Conservation (phyloP, 805 yeast genomes). For the Alloascoidea hylecoeti region DNA sequence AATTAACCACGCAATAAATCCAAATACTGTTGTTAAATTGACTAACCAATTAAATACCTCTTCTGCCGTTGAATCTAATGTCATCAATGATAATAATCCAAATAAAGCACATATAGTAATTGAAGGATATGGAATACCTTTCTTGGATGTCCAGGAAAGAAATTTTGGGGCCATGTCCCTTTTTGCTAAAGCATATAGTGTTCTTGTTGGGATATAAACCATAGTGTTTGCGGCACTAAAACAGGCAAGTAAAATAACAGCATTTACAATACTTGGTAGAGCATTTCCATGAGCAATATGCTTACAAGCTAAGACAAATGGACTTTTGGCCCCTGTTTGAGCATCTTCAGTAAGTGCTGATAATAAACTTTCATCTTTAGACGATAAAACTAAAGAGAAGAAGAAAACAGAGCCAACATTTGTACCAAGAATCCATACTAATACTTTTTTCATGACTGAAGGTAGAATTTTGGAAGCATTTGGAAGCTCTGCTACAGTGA, state of each 20-base stretch:
- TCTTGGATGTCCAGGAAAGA: conserved; percentile 38
- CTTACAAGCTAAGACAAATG: not conserved
- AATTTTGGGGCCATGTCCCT: conserved; percentile 25
- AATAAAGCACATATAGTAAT: conserved; percentile 46
- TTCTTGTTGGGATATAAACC: not conserved
- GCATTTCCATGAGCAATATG: not conserved
- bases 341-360: not conserved
- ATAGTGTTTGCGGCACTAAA: not conserved
- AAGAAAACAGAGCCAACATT: not conserved
- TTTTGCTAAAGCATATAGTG: not conserved
- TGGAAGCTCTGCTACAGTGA: not conserved
- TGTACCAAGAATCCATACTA: not conserved
- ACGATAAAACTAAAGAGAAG: not conserved
- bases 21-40: conserved; percentile 52
- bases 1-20: conserved; percentile 57
- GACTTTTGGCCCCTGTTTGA: not conserved
- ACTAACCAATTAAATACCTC: conserved; percentile 49
- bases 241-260: not conserved
- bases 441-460: not conserved
- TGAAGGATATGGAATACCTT: conserved; percentile 58
- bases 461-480: not conserved
- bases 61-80: conserved; percentile 42
- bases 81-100: conserved; percentile 40
- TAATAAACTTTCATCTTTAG: not conserved
- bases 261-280: conserved; percentile 1